Evolutionary conservation across 192 early-diverging fungal species (phyloP).

Genomic region (Endogone sp.): DNA sequence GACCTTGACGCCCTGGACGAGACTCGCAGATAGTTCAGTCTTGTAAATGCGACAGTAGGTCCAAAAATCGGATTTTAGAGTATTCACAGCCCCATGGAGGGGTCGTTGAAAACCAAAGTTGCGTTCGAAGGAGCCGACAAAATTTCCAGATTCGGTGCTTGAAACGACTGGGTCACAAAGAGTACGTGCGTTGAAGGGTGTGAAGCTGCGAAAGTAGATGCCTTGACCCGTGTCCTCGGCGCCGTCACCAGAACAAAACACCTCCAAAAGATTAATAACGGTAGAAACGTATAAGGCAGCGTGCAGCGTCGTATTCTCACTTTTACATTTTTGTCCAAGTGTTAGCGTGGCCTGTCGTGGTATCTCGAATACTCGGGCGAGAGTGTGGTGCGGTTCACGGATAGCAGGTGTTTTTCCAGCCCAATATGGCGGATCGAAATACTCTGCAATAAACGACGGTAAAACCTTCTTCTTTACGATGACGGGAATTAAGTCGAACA

Average conservation of each 20-base stretch:
- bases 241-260: background rate
- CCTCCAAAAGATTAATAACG: background rate
- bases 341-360: background rate
- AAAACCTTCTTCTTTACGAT: constrained; percentile 7
- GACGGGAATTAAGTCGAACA: constrained; percentile 11
- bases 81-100: background rate
- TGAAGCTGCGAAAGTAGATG: background rate
- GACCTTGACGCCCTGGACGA: background rate
- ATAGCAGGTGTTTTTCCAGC: background rate
- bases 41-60: constrained; percentile 10
- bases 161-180: constrained; percentile 12
- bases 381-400: constrained; percentile 6
- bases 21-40: constrained; percentile 6
- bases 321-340: background rate
- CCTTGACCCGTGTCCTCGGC: background rate
- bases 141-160: constrained; percentile 18
- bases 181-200: constrained; percentile 21
- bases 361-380: background rate
- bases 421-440: constrained; percentile 13
- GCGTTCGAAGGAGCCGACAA: constrained; percentile 16
- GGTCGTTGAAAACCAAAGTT: background rate
- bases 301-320: constrained; percentile 5
- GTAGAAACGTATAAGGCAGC: constrained; percentile 5
- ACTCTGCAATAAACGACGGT: background rate
- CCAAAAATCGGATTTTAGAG: constrained; percentile 11